Base-by-base conservation (phyloP, 139 green algal genomes). In the Coelastrella sp. region DNA sequence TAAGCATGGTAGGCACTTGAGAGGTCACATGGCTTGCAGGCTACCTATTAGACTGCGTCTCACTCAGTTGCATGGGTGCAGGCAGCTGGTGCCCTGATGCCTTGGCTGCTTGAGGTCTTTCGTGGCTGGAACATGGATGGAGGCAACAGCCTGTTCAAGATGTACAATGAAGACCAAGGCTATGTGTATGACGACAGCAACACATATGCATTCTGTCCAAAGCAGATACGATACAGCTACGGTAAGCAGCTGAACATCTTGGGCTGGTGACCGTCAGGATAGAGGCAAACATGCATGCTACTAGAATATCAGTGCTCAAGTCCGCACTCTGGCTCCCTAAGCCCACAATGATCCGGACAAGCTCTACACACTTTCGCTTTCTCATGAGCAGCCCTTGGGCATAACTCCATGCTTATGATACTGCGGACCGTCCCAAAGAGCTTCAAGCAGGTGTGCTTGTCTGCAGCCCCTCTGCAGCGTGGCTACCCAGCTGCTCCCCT, bases 401-500 rank as follows among this genome's bases (percentile, higher is more conserved):
- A 49, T 49, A 49, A 49, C 35, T 49, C 35, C 35, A 49, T 49
- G 35, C 35, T 49, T 49, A 49, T 49, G 35, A 49, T 49, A 5
- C 35, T 49, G 35, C 35, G 35, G 35, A 49, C 35, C 3, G 35
- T 49, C 3, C 35, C 1, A 49, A 49, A 49, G 35, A 49, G 35
- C 35, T 49, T 49, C 35, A 49, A 49, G 35, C 35, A 49, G 35
- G 1, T 49, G 35, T 49, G 35, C 35, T 49, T 49, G 35, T 24
- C 17, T 35, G 49, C 87, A 90, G 87, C 57, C 7, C 87, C 78
- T 8, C 87, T 91, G 65, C 56, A 24, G 8, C 49, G 87, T 10
- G 87, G 87, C 27, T 91, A 87, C 87, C 87, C 87, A 65, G 63
- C 78, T 8, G 27, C 87, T 6, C 87, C 87, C 3, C 24, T 91